Evolutionary conservation across 441 rosid genomes (phyloP).

Genomic region (Brassica balearica): DNA sequence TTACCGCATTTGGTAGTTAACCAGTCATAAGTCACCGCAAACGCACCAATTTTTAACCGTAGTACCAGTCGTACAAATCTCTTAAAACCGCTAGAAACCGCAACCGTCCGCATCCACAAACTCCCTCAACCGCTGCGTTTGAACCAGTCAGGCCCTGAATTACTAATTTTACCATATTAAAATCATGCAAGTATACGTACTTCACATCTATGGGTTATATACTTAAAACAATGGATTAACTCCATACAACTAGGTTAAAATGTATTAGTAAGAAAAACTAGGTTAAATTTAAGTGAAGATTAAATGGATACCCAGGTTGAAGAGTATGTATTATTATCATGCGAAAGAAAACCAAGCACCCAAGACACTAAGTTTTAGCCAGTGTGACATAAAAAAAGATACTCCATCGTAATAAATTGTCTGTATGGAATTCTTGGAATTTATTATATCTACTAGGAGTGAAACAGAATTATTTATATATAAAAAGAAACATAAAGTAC

Average conservation of each 20-base stretch:
- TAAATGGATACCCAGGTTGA: not conserved
- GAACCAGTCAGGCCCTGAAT: too few species aligned
- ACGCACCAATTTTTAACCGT: too few species aligned
- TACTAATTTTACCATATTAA: not conserved
- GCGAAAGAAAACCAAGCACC: not conserved
- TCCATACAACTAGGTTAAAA: constrained; percentile 16
- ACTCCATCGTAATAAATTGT: constrained; percentile 24
- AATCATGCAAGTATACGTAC: constrained; percentile 11
- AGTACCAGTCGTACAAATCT: too few species aligned
- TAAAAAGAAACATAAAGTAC: not conserved
- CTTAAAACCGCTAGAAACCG: too few species aligned
- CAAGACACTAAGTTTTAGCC: constrained; percentile 12
- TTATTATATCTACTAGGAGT: not conserved
- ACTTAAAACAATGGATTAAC: not conserved
- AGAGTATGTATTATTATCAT: constrained; percentile 7
- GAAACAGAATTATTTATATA: not conserved
- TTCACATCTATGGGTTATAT: not conserved
- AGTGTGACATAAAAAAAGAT: constrained; percentile 28
- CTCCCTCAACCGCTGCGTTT: too few species aligned
- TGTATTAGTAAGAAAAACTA: not conserved
- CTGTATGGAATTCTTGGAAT: not conserved
- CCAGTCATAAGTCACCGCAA: too few species aligned
- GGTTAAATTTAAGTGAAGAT: not conserved
- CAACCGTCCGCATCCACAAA: too few species aligned
- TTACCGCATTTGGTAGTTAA: too few species aligned